A percentile compares a stretch with the other conserved stretches of the same genome.
Conservation (phyloP, 2,329 filamentous ascomycete genomes). For the Elsinoe batatas region DNA sequence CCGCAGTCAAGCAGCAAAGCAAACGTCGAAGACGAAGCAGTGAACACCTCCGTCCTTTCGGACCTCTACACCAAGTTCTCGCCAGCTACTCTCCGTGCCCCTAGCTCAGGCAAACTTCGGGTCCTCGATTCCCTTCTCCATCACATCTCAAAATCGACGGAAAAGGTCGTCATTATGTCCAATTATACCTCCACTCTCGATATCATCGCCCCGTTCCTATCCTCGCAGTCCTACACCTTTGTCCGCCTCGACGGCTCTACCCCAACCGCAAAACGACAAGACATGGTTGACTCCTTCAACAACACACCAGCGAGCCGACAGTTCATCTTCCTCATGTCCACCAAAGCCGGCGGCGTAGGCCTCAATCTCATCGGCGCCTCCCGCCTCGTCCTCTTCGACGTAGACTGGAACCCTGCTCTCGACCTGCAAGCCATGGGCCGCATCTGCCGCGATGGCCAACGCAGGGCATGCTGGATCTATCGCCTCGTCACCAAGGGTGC, state of each 20-base stretch:
- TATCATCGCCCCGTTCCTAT: conserved; percentile 52
- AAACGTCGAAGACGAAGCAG: conserved; percentile 35
- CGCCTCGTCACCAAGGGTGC: conserved; percentile 58
- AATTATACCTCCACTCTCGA: conserved; percentile 66
- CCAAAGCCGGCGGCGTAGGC: conserved; percentile 60
- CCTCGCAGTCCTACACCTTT: conserved; percentile 50
- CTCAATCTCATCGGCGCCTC: conserved; percentile 63
- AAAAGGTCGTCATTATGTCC: conserved; percentile 67
- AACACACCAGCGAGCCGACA: conserved; percentile 43
- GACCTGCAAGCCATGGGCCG: conserved; percentile 67
- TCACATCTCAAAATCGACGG: conserved; percentile 50
- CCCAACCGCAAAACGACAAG: conserved; percentile 53
- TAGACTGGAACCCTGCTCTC: conserved; percentile 67
- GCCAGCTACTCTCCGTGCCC: conserved; percentile 44
- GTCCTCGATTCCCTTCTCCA: conserved; percentile 57
- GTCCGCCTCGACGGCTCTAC: conserved; percentile 62
- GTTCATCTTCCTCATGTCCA: conserved; percentile 63
- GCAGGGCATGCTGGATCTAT: conserved; percentile 58
- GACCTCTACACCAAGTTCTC: conserved; percentile 26
- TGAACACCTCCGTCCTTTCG: conserved; percentile 38
- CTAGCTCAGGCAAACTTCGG: conserved; percentile 55
- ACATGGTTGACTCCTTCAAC: conserved; percentile 62
- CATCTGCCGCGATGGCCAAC: conserved; percentile 64
- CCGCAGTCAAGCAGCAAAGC: conserved; percentile 17
- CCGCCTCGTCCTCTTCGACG: conserved; percentile 60